Percentiles rank a stretch among this genome's conserved stretches.
Evolutionary conservation across 441 rosid species (phyloP).

Genomic region (Capsella rubella): DNA sequence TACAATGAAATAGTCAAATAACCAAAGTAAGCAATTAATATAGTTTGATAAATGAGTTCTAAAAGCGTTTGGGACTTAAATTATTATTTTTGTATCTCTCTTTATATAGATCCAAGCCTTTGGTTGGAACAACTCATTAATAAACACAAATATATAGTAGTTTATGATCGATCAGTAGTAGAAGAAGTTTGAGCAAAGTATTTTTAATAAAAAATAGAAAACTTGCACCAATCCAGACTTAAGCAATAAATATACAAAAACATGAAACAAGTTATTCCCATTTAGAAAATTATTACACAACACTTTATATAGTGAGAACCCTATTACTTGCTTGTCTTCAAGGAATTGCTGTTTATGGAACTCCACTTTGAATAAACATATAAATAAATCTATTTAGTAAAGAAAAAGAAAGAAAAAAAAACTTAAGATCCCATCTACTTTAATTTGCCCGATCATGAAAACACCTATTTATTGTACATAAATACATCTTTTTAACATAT

Average conservation of each 20-base stretch:
- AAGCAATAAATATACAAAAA: constrained; percentile 28
- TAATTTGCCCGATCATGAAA: constrained; percentile 42
- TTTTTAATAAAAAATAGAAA: constrained; percentile 14
- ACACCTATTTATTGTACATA: constrained; percentile 42
- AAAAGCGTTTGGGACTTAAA: constrained; percentile 27
- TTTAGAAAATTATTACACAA: constrained; percentile 16
- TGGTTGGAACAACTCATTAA: constrained; percentile 19
- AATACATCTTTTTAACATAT: constrained; percentile 30
- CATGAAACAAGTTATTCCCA: background rate
- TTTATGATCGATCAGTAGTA: background rate
- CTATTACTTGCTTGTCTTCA: constrained; percentile 32
- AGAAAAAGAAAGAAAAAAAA: background rate
- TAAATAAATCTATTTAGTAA: constrained; percentile 17
- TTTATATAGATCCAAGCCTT: constrained; percentile 15
- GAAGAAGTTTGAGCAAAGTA: constrained; percentile 29
- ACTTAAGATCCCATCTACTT: constrained; percentile 33
- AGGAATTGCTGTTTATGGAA: constrained; percentile 39
- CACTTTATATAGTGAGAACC: constrained; percentile 13
- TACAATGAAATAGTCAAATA: constrained; percentile 10
- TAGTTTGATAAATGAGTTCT: constrained; percentile 4
- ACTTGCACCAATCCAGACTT: constrained; percentile 23
- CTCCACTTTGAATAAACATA: constrained; percentile 40
- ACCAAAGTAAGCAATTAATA: constrained; percentile 15
- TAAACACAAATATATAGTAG: constrained; percentile 3
- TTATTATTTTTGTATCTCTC: background rate